Base-by-base conservation (phyloP, 208 protist species). In the Trypanosoma boissoni region DNA sequence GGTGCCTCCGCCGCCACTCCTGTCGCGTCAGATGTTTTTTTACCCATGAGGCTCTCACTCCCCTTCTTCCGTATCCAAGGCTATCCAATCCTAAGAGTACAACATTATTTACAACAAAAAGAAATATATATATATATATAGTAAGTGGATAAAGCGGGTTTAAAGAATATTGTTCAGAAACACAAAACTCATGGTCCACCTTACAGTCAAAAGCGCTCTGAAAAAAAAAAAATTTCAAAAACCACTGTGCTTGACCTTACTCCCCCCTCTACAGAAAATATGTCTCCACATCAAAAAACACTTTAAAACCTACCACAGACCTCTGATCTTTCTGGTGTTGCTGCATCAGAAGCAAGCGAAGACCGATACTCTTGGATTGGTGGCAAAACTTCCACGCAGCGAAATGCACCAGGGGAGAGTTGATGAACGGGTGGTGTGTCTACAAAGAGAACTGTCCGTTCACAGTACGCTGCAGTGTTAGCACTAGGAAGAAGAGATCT, bases 391-490 rank as follows among this genome's bases (percentile, higher is more conserved):
- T 39, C 34, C 34, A 12, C 12, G 6, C 8, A 12, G 34, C 6
- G 34, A 6, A 39, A 16, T 39, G 34, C 34, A 12, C 34, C 34
- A 39, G 12, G 34, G 12, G 8, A 12, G 34, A 39, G 34, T 26
- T 26, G 16, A 8, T 39, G 9, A 8, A 53, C 26, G 39, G 7
- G 20, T 10, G 32, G 34, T 2, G 58, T 14, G 23, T 32, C 36
- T 31, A 61, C 26, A 48, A 61, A 68, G 39, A 68, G 45, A 44
- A 61, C 43, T 0, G 23, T 24, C 42, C 51, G 52, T 32, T 68
- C 63, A 3, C 27, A 57, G 21, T 62, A 68, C n/a, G 26, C 43
- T 7, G 20, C 26, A 31, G 39, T 14, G 18, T 68, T 68, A 3
- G 14, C 43, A 34, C 31, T 21, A n/a, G 63, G 63, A 14, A 61